phyloP scores from a whole-genome alignment of 2,329 filamentous ascomycete species.

The Zymoseptoria passerinii region DNA sequence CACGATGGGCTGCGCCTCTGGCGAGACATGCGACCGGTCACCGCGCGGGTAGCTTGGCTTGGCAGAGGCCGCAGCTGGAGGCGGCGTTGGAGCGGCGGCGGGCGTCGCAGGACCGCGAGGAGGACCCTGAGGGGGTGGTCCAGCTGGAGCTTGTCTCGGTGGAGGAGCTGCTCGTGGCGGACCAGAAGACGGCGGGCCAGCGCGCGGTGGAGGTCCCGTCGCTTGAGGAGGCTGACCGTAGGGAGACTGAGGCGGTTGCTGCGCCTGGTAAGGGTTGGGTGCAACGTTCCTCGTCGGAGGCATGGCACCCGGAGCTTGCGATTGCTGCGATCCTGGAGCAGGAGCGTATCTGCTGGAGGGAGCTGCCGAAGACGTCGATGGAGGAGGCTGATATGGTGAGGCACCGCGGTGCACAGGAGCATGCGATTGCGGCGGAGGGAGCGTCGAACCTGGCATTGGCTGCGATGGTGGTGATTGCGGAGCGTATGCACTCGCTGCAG shows the following conservation, averaged over 20 bases:
- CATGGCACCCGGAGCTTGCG: conserved; percentile 29
- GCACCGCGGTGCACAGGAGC: conserved; percentile 62
- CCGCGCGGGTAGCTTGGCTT: conserved; percentile 47
- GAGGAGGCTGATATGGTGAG: conserved; percentile 80
- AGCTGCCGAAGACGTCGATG: conserved; percentile 51
- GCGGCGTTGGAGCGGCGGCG: conserved; percentile 27
- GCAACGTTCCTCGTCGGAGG: conserved; percentile 38
- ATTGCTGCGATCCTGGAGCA: conserved; percentile 50
- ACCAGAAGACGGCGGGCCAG: conserved; percentile 27
- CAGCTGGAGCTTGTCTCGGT: conserved; percentile 20
- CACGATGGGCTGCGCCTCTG: conserved; percentile 65
- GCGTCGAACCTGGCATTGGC: conserved; percentile 30
- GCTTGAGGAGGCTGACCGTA: conserved; percentile 39
- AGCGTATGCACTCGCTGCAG: conserved; percentile 55
- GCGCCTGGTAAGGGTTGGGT: conserved; percentile 37
- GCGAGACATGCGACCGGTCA: conserved; percentile 82
- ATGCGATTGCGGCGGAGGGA: conserved; percentile 42
- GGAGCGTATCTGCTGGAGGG: conserved; percentile 67
- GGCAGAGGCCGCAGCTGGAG: conserved; percentile 7
- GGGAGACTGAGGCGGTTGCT: conserved; percentile 23
- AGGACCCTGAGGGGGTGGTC: conserved; percentile 38
- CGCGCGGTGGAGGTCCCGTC: conserved; percentile 28
- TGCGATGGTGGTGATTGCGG: conserved; percentile 43
- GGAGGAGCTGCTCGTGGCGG: conserved; percentile 40
- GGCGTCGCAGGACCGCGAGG: conserved; percentile 26